Conservation (phyloP, 2,329 filamentous ascomycete genomes). For the Arthrocladium fulminans region DNA sequence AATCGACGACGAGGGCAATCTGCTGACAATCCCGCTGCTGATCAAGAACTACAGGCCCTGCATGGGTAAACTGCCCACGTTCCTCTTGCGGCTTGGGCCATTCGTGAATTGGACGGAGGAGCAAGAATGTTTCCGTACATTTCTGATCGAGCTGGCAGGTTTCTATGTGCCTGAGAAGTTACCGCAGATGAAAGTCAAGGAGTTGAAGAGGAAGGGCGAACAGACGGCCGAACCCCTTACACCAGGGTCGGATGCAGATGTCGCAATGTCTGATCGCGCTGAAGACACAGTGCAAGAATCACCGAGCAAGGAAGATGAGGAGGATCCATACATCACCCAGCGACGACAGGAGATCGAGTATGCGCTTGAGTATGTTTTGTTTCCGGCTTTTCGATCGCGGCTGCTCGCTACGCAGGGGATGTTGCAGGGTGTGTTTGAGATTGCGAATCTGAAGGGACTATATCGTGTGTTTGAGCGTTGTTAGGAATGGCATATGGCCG, state of each 20-base stretch:
- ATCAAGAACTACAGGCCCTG: slow-evolving; percentile 82
- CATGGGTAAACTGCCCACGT: slow-evolving; percentile 76
- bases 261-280: slow-evolving; percentile 8
- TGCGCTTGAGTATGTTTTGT: slow-evolving; percentile 75
- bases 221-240: no score
- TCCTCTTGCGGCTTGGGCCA: slow-evolving; percentile 79
- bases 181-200: slow-evolving; percentile 42
- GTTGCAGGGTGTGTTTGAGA: slow-evolving; percentile 70
- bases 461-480: slow-evolving; percentile 95
- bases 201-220: slow-evolving; percentile 21
- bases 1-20: slow-evolving; percentile 65
- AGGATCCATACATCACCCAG: slow-evolving; percentile 35
- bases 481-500: slow-evolving; percentile 31
- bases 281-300: slow-evolving; percentile 7
- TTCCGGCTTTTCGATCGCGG: slow-evolving; percentile 76
- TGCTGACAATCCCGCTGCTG: slow-evolving; percentile 72
- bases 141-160: slow-evolving; percentile 74
- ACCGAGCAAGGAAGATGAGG: slow-evolving; percentile 30
- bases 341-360: slow-evolving; percentile 62
- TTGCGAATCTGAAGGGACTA: slow-evolving; percentile 83
- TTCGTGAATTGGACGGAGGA: slow-evolving; percentile 81
- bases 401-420: slow-evolving; percentile 73
- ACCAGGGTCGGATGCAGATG: slow-evolving; percentile 8
- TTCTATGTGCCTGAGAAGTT: slow-evolving; percentile 88
- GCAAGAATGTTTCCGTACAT: slow-evolving; percentile 72